These are phyloP conservation scores for Sistotremastrum niveocremeum DNA, from an alignment of 768 basidiomycete genomes.

Conservation along the genomic window DNA sequence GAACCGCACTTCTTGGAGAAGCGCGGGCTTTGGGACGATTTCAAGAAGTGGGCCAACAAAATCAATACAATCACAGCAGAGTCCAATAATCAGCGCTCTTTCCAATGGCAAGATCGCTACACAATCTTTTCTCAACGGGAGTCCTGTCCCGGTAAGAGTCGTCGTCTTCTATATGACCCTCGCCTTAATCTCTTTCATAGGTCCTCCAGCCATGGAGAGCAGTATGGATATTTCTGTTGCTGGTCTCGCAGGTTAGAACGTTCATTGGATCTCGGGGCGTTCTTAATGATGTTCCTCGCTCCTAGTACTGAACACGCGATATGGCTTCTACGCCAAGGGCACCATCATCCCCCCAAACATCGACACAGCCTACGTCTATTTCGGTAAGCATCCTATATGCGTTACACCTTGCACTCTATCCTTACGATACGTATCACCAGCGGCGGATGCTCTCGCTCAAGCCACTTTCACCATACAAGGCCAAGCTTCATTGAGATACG, in stretches of 20 bases:
- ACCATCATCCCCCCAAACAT: slow-evolving; percentile 1
- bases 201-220: not conserved
- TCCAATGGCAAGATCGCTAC: too few species aligned
- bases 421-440: too few species aligned
- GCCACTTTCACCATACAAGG: slow-evolving; percentile 2
- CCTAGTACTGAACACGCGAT: not conserved
- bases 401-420: too few species aligned
- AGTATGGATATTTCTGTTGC: not conserved
- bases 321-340: slow-evolving; percentile 2
- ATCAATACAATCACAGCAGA: too few species aligned
- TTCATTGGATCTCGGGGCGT: not conserved
- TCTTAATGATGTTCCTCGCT: not conserved
- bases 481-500: not conserved
- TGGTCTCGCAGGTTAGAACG: not conserved
- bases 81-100: too few species aligned
- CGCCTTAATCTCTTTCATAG: not conserved
- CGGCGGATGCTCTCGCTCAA: not conserved
- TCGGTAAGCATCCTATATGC: not conserved
- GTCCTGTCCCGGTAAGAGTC: not conserved
- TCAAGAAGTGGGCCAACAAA: too few species aligned
- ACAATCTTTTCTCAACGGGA: too few species aligned
- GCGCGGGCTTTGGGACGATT: too few species aligned
- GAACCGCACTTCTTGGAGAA: not conserved
- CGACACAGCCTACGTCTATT: not conserved
- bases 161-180: not conserved